phyloP scores from a whole-genome alignment of 257 asterid species.

The Solanum stenotomum region DNA sequence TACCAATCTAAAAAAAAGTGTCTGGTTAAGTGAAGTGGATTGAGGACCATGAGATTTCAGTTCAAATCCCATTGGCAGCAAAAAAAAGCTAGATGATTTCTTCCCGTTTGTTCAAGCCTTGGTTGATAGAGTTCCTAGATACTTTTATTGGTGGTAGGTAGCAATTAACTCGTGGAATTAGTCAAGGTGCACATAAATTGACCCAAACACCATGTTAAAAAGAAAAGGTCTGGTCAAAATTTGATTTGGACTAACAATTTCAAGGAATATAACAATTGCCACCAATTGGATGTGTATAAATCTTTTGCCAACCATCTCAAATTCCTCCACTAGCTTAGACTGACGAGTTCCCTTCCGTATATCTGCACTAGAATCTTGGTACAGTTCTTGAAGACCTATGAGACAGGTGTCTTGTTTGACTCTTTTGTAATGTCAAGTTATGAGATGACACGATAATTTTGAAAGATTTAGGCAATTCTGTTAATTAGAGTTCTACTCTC shows the following conservation, averaged over 20 bases:
- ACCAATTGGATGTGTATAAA: neutral
- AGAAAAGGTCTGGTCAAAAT: neutral
- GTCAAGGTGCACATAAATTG: neutral
- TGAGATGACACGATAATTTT: neutral
- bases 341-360: neutral
- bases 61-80: neutral
- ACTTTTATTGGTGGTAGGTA: neutral
- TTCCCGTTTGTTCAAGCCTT: neutral
- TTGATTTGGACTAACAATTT: neutral
- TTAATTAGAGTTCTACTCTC: neutral
- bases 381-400: neutral
- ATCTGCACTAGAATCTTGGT: neutral
- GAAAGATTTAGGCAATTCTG: neutral
- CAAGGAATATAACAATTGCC: neutral
- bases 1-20: neutral
- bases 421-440: neutral
- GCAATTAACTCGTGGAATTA: neutral
- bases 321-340: neutral
- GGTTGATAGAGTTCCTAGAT: neutral
- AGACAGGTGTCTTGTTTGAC: neutral
- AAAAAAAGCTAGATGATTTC: neutral
- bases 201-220: neutral
- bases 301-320: neutral
- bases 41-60: neutral
- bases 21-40: neutral